A percentile compares a stretch with the other conserved stretches of the same genome.
Evolutionary conservation across 805 yeast genomes (phyloP).

Genomic region (Candida wancherniae): DNA sequence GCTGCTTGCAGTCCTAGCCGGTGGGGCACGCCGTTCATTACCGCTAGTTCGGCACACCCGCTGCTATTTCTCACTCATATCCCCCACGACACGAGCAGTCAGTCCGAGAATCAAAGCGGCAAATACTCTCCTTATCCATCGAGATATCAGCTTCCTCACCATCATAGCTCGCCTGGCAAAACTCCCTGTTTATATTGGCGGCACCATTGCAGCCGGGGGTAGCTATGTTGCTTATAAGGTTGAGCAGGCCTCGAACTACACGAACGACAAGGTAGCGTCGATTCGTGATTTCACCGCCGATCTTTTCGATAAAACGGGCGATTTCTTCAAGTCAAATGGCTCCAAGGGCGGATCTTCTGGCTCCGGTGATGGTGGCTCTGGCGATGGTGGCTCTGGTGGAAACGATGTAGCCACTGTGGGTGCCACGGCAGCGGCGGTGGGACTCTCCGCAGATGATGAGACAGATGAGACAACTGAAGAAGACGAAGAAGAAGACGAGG

Average conservation of each 20-base stretch:
- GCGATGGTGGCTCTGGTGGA: conserved; percentile 28
- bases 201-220: conserved; percentile 91
- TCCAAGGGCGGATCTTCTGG: conserved; percentile 16
- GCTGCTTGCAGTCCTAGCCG: too few species aligned
- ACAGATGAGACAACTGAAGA: conserved; percentile 27
- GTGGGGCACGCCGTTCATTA: too few species aligned
- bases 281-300: conserved; percentile 60
- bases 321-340: conserved; percentile 33
- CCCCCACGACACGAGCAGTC: too few species aligned
- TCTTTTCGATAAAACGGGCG: conserved; percentile 44
- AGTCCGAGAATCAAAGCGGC: conserved; percentile 10
- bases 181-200: conserved; percentile 81
- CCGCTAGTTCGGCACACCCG: too few species aligned
- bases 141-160: conserved; percentile 40
- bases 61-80: too few species aligned
- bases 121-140: conserved; percentile 6
- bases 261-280: conserved; percentile 60
- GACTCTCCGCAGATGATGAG: conserved; percentile 30
- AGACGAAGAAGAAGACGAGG: conserved; percentile 47
- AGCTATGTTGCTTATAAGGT: conserved; percentile 89
- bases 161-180: conserved; percentile 50
- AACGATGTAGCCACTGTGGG: conserved; percentile 39
- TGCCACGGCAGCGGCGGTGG: conserved; percentile 56
- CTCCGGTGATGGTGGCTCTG: conserved; percentile 24
- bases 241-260: conserved; percentile 73